phyloP scores from a whole-genome alignment of 2,329 filamentous ascomycete genomes.

The Penicillium freii region DNA sequence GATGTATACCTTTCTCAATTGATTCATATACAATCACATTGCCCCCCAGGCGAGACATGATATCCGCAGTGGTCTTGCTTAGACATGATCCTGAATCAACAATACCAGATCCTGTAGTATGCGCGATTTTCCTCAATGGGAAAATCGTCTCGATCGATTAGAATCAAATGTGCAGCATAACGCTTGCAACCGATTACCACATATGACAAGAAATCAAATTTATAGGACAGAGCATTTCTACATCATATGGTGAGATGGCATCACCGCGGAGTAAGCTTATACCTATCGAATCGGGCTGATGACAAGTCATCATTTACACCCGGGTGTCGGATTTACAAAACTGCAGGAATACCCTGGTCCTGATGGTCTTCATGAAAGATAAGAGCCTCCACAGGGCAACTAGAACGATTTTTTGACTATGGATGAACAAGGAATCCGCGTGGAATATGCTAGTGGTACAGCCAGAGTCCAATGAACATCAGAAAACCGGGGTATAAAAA shows the following conservation, averaged over 20 bases:
- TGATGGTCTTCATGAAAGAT: not conserved
- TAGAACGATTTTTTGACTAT: slow-evolving; percentile 18
- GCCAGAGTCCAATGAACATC: slow-evolving; percentile 31
- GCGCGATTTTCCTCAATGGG: slow-evolving; percentile 8
- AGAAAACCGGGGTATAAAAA: slow-evolving; percentile 31
- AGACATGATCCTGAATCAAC: not conserved
- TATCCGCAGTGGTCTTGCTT: not conserved
- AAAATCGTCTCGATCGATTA: not conserved
- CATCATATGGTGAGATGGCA: not conserved
- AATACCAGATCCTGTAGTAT: slow-evolving; percentile 3
- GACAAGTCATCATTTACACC: not conserved
- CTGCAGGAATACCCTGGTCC: no score
- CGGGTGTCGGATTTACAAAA: not conserved
- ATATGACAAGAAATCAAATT: not conserved
- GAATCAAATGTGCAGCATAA: slow-evolving; percentile 4
- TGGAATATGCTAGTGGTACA: slow-evolving; percentile 27
- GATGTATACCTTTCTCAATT: not conserved
- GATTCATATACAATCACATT: not conserved
- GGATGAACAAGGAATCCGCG: slow-evolving; percentile 17
- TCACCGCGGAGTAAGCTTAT: not conserved
- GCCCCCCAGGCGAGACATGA: not conserved
- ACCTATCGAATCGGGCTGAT: slow-evolving; percentile 5
- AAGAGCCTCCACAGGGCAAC: slow-evolving; percentile 7
- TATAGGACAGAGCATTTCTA: not conserved
- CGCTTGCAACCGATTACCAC: slow-evolving; percentile 6